phyloP scores from a whole-genome alignment of 192 early-diverging fungal genomes.

The Coemansia sp. region DNA sequence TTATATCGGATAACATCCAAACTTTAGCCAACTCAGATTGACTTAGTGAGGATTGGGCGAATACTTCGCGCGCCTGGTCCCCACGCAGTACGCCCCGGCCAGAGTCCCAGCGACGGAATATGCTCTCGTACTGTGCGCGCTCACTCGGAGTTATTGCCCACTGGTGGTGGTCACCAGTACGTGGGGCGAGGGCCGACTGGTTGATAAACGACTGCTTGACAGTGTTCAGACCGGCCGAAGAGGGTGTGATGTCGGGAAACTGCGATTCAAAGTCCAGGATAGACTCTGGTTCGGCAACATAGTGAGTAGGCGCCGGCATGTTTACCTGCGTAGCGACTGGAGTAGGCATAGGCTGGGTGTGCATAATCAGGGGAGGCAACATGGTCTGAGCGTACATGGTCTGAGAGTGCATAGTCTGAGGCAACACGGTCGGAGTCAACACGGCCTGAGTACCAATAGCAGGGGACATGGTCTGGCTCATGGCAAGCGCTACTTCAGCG shows the following conservation, averaged over 20 bases:
- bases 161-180: slow-evolving; percentile 17
- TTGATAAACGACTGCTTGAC: slow-evolving; percentile 39
- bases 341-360: neutral
- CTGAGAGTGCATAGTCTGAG: too few species aligned
- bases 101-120: slow-evolving; percentile 59
- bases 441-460: neutral
- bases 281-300: slow-evolving; percentile 11
- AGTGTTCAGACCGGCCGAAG: slow-evolving; percentile 25
- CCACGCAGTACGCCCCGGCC: slow-evolving; percentile 58
- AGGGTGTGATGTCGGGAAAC: slow-evolving; percentile 37
- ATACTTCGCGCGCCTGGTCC: slow-evolving; percentile 62
- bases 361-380: too few species aligned
- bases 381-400: too few species aligned
- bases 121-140: slow-evolving; percentile 44
- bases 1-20: slow-evolving; percentile 55
- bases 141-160: slow-evolving; percentile 47
- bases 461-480: neutral
- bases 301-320: neutral
- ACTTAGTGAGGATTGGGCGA: slow-evolving; percentile 60
- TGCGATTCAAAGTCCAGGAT: slow-evolving; percentile 39
- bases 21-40: slow-evolving; percentile 60
- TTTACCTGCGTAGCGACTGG: neutral
- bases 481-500: slow-evolving; percentile 47
- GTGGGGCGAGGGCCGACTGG: neutral
- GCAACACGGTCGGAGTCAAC: too few species aligned